Evolutionary conservation across 2,329 filamentous ascomycete species (phyloP), one percentile per base, ranked within the genome.

Genomic region (Ilyonectria mors-panacis): DNA sequence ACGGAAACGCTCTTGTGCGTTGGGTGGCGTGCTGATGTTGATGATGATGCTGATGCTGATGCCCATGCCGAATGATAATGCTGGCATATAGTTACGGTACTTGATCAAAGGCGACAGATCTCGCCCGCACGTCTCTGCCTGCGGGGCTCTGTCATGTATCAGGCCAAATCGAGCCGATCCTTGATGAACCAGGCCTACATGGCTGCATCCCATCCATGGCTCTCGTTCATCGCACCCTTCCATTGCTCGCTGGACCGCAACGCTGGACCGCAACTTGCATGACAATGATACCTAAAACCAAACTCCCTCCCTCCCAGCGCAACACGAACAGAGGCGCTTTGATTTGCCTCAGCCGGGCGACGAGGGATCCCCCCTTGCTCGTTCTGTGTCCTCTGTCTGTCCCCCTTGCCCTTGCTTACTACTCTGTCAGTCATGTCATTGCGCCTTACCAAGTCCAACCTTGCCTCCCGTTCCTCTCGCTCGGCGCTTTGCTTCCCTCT

Each of bases 341-440:
- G 39, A 42, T 42, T 42, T 42, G 39, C 39, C n/a, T 42, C 39
- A n/a, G 15, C 39, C 39, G 8, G 15, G 39, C 39, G n/a, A 42
- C 39, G 30, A 33, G 30, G 30, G 30, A 12, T 26, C 26, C 5
- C 26, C 30, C 30, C 30, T 33, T 33, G 30, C 30, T 33, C 30
- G 30, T 33, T 33, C 30, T 33, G 6, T 12, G 30, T 33, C 8
- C 12, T 60, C 51, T 66, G 15, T 69, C 51, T 66, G 66, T n/a
- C 26, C 56, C 67, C 56, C 51, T 62, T 66, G 39, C 35, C 62
- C 66, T 59, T 69, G 30, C 30, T 59, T 66, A 12, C 30, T 33
- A 12, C 30, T 33, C 30, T 33, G 30, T 33, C 26, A 26, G 26
- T 26, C 26, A 26, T 26, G 26, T 26, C 26, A 26, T 26, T 26